Percentiles rank a stretch among this genome's conserved stretches.
Conservation (phyloP, 768 basidiomycete species). For the Termitomyces sp. region DNA sequence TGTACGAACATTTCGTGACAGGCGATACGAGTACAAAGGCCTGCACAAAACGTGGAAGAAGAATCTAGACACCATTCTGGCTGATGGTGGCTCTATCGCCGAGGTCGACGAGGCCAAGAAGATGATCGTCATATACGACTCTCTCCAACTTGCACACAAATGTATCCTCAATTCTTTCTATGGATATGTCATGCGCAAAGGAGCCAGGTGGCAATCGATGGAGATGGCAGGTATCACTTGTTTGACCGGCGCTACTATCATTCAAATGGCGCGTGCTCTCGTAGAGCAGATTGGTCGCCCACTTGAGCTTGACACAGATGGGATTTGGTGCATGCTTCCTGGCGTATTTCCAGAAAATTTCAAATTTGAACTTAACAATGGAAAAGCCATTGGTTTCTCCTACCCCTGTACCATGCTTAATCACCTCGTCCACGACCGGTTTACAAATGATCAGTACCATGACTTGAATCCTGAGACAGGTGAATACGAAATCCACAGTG, state of each 20-base stretch:
- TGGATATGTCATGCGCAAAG: conserved; percentile 99
- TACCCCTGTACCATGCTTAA: conserved; percentile 99
- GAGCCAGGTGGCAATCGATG: conserved; percentile 99
- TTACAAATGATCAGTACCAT: conserved; percentile 98
- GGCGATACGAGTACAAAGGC: conserved; percentile 98
- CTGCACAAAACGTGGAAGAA: conserved; percentile 99
- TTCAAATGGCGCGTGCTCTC: conserved; percentile 96
- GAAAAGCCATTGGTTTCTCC: conserved; percentile 85
- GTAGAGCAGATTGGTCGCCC: conserved; percentile 98
- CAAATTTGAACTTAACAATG: conserved; percentile 84
- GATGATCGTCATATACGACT: conserved; percentile 98
- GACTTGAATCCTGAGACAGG: conserved; percentile 82
- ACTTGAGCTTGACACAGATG: conserved; percentile 96
- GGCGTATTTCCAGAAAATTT: conserved; percentile 98
- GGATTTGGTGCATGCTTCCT: conserved; percentile 99
- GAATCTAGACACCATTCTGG: conserved; percentile 72
- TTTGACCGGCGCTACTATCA: conserved; percentile 94
- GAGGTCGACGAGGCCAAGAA: conserved; percentile 97
- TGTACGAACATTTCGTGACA: conserved; percentile 92
- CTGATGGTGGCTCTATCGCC: conserved; percentile 67
- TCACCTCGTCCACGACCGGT: conserved; percentile 90
- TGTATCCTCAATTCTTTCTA: conserved; percentile 99
- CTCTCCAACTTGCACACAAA: conserved; percentile 97
- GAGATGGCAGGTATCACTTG: conserved; percentile 99
- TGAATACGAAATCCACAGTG: conserved; percentile 80